Percentiles rank a stretch among this genome's conserved stretches.
These are phyloP conservation scores for Neocallimastix lanati DNA, from an alignment of 192 early-diverging fungal species.

Conservation along the genomic window DNA sequence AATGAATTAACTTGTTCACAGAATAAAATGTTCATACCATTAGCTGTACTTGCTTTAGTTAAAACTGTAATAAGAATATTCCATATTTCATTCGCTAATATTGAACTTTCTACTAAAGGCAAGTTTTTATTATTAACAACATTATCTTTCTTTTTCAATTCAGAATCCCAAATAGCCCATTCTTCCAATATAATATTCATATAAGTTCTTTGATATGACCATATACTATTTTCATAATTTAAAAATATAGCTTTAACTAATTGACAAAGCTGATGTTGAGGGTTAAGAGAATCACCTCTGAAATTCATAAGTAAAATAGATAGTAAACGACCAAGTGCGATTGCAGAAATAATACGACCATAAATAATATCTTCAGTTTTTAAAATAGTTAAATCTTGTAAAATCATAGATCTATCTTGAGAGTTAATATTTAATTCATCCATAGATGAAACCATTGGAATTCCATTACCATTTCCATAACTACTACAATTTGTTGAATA, in stretches of 20 bases:
- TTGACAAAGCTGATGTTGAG: slow-evolving; percentile 25
- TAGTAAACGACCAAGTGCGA: slow-evolving; percentile 58
- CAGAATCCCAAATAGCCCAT: slow-evolving; percentile 26
- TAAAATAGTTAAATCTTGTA: slow-evolving; percentile 75
- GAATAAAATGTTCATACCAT: background rate
- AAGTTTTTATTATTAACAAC: background rate
- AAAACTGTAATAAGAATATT: background rate
- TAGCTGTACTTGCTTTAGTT: background rate
- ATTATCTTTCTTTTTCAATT: background rate
- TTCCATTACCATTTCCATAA: slow-evolving; percentile 8
- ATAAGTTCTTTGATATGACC: slow-evolving; percentile 61
- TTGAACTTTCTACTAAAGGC: background rate
- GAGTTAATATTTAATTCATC: slow-evolving; percentile 45
- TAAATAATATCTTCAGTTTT: slow-evolving; percentile 54
- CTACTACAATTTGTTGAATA: slow-evolving; percentile 14
- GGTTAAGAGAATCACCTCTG: slow-evolving; percentile 6
- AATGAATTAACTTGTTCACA: background rate
- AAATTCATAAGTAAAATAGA: slow-evolving; percentile 20
- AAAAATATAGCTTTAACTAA: slow-evolving; percentile 38
- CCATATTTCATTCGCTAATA: background rate
- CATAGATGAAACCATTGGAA: slow-evolving; percentile 6
- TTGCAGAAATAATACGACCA: slow-evolving; percentile 56
- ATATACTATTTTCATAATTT: slow-evolving; percentile 22
- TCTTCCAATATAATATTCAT: slow-evolving; percentile 62
- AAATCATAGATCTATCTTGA: slow-evolving; percentile 72